Base-by-base conservation (phyloP, 441 rosid species). In the Melastoma candidum region DNA sequence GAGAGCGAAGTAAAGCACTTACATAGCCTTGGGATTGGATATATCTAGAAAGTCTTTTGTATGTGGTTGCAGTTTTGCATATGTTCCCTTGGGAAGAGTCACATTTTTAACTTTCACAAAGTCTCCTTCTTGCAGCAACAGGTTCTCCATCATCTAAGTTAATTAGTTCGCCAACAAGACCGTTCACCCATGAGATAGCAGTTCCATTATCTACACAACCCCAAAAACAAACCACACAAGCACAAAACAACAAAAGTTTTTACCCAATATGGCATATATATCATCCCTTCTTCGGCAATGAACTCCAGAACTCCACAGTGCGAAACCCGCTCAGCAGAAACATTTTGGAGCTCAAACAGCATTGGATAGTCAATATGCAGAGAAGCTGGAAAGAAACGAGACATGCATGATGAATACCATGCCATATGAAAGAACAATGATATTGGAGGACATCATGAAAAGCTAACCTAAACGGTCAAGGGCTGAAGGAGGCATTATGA, bases 251-350 rank as follows among this genome's bases (percentile, higher is more conserved):
- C 22, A 12, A 43, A 61, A 59, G 22, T 48, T 45, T 74, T 25
- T 66, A 90, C 97, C 97, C 97, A 90, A 61, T 84, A 90, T 32
- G 97, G 96, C 96, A 90, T 83, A 64, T 87, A 90, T 54, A 90
- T 90, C 96, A 87, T 83, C 70, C 98, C 98, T 76, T 90, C 98
- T 69, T 90, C 98, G 12, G 98, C 98, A 72, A 87, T 83, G 65
- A 90, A 90, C 77, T 90, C 98, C 14, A 90, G 78, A 60, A 90
- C 98, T 44, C 98, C 96, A 80, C 98, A 90, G 60, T 87, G 98
- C 2, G 96, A 81, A 49, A 77, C 77, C 53, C 96, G 77, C 62
- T 79, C 96, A 69, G 81, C 76, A 63, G 76, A 73, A 64, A 58
- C 74, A 71, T 90, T 90, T 17, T 71, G 82, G 49, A 90, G 90